phyloP scores from a whole-genome alignment of 805 yeast species.

The Clavispora asparagi region DNA sequence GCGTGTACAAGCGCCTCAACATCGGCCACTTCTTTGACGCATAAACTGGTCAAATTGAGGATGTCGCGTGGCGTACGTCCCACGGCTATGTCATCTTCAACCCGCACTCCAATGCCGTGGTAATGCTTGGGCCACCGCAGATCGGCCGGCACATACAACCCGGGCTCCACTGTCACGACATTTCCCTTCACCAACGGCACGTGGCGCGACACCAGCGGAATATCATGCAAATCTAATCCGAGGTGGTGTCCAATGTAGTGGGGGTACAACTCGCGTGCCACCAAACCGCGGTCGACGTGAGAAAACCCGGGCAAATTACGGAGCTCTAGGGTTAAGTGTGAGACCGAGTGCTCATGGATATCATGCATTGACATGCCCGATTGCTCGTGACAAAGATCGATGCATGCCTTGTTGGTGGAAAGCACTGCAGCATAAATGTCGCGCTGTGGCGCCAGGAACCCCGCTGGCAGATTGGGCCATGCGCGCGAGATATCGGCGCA shows the following conservation, averaged over 20 bases:
- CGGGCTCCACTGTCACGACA: constrained; percentile 94
- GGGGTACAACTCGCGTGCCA: constrained; percentile 61
- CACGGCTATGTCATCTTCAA: constrained; percentile 89
- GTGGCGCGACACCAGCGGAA: constrained; percentile 58
- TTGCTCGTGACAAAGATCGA: constrained; percentile 57
- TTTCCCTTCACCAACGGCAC: constrained; percentile 58
- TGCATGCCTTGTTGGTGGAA: constrained; percentile 74
- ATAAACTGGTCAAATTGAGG: constrained; percentile 63
- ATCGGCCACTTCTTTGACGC: constrained; percentile 81
- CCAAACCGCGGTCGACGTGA: constrained; percentile 45
- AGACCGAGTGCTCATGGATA: constrained; percentile 66
- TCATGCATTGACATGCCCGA: constrained; percentile 59
- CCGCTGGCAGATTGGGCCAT: constrained; percentile 80
- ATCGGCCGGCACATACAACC: constrained; percentile 78
- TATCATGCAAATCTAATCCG: constrained; percentile 88
- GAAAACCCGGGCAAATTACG: constrained; percentile 64
- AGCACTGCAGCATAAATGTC: constrained; percentile 88
- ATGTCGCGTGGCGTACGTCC: constrained; percentile 53
- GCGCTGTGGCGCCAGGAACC: constrained; percentile 70
- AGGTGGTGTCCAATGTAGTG: constrained; percentile 95
- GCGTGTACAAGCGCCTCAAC: constrained; percentile 61
- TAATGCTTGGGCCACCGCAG: constrained; percentile 72
- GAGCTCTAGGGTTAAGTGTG: constrained; percentile 56
- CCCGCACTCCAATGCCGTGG: constrained; percentile 87
- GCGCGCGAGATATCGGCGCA: constrained; percentile 94